Evolutionary conservation across 2,329 filamentous ascomycete genomes (phyloP), one percentile per base, ranked within the genome.

Genomic region (Knufia fluminis): DNA sequence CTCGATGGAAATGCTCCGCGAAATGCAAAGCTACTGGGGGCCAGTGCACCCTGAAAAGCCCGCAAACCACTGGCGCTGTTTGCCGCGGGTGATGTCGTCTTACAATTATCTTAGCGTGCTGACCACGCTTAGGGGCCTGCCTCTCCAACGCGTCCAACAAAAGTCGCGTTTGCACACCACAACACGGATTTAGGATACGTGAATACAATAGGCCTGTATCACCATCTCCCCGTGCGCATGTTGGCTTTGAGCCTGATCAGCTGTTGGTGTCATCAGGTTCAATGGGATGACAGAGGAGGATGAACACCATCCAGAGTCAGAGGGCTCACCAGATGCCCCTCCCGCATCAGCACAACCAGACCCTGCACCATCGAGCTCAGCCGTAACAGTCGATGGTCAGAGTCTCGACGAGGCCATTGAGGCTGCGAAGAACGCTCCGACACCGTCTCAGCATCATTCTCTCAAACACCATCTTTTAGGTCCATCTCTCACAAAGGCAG

Each of bases 391-490:
- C 22, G 45, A 48, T 23, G 45, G 45, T 12, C 47, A 49, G 28
- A 20, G 42, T 24, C 40, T 46, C 33, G 49, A 51, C 16, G 49
- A 44, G 22, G 49, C 44, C 12, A 48, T 48, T 23, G 43, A 48
- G 23, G 22, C 17, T 33, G 47, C 47, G 3, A 48, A 40, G 35
- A 48, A 31, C 17, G 36, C 35, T 17, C 56, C 52, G 6, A 24
- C 48, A 22, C 24, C 56, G 14, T 58, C 57, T 7, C 56, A 59
- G 36, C 76, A 82, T 60, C 72, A 77, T 49, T 89, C 85, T 3
- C 75, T 97, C 49, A 96, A 95, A 62, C 94, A 97, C 66, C 84
- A 85, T 49, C 77, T 97, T 0, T 75, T 97, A 0, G 92, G 92
- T 0, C 91, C 90, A 0, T 96, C 90, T 4, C 71, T 97, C 47